phyloP scores from a whole-genome alignment of 2,329 filamentous ascomycete genomes.

The Talaromyces funiculosus region DNA sequence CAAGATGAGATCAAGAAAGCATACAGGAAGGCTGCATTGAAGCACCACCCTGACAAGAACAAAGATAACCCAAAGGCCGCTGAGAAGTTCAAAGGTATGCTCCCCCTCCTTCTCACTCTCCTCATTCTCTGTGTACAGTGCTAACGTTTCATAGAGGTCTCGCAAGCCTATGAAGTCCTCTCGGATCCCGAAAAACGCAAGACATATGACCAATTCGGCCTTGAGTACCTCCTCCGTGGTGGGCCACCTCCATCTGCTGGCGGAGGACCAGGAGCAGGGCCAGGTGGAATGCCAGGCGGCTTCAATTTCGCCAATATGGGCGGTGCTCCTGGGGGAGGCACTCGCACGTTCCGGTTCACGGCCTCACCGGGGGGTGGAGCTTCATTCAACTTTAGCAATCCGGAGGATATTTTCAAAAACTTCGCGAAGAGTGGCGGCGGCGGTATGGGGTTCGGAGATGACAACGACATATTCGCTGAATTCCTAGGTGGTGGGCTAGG shows the following conservation, averaged over 20 bases:
- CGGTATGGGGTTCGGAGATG: constrained; percentile 44
- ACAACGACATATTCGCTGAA: constrained; percentile 51
- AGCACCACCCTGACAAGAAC: constrained; percentile 97
- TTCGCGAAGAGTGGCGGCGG: constrained; percentile 62
- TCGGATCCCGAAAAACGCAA: constrained; percentile 96
- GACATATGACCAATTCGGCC: constrained; percentile 87
- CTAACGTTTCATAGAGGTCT: constrained; percentile 59
- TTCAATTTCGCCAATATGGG: constrained; percentile 40
- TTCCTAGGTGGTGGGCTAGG: constrained; percentile 44
- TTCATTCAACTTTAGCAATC: constrained; percentile 77
- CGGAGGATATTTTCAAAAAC: constrained; percentile 77
- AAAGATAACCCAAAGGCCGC: constrained; percentile 77
- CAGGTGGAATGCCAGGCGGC: constrained; percentile 48
- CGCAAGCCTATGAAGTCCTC: constrained; percentile 95
- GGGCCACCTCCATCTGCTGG: constrained; percentile 61
- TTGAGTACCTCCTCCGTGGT: constrained; percentile 84
- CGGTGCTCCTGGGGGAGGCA: constrained; percentile 50
- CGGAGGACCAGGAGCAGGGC: constrained; percentile 25
- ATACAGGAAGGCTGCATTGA: constrained; percentile 74
- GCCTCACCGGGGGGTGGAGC: constrained; percentile 50
- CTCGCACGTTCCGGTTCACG: constrained; percentile 44
- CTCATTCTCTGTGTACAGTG: background rate
- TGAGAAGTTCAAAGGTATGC: constrained; percentile 83
- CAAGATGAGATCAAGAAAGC: constrained; percentile 98
- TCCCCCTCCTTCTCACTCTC: background rate